Percentiles rank a stretch among this genome's conserved stretches.
phyloP scores from a whole-genome alignment of 164 flowering plant species.

The Euptelea pleiosperma region DNA sequence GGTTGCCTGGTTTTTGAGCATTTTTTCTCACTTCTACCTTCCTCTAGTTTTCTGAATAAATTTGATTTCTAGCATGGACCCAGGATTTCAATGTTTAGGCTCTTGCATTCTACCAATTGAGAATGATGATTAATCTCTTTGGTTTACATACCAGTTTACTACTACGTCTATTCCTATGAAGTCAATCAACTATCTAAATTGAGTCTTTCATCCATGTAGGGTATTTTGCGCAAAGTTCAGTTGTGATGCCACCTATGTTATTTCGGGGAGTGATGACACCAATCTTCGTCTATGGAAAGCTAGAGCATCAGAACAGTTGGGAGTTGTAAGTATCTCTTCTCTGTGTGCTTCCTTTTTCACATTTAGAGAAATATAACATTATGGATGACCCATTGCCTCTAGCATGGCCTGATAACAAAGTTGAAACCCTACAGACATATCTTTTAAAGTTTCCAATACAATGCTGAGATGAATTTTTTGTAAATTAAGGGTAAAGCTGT shows the following conservation, averaged over 20 bases:
- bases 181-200: not conserved
- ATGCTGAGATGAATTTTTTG: too few species aligned
- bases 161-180: not conserved
- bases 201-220: conserved; percentile 30
- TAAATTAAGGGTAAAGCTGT: too few species aligned
- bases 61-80: not conserved
- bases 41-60: too few species aligned
- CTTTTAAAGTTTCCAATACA: too few species aligned
- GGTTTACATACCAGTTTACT: not conserved
- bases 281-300: conserved; percentile 92
- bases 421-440: too few species aligned
- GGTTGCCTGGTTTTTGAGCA: conserved; percentile 35
- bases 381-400: too few species aligned
- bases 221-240: conserved; percentile 78
- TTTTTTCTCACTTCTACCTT: not conserved
- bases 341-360: not conserved
- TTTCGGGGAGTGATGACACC: conserved; percentile 93
- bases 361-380: too few species aligned
- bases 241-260: conserved; percentile 66
- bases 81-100: not conserved
- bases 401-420: too few species aligned
- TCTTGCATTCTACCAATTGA: not conserved
- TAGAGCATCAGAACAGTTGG: conserved; percentile 85
- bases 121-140: too few species aligned
- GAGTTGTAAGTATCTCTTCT: conserved; percentile 60